Evolutionary conservation across 1,139 yeast species (phyloP), one percentile per base, ranked within the genome.

Genomic region (Blastobotrys elegans): DNA sequence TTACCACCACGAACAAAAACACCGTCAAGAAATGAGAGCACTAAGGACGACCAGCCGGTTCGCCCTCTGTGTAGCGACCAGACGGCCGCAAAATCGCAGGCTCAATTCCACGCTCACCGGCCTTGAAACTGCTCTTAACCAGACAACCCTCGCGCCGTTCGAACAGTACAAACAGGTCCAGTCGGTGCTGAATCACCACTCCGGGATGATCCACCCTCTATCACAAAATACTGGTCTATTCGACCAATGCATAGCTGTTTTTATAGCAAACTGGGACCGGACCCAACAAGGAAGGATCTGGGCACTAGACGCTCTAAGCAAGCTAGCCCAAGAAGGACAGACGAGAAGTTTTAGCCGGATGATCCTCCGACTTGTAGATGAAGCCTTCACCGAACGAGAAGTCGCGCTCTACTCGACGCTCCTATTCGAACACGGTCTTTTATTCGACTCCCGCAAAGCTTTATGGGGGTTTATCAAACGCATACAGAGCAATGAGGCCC

Each of bases 361-460:
- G 13, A 46, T 27, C 30, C 40, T 11, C 22, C 32, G 26, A 11
- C 34, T 40, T 16, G 22, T 46, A 2, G 29, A 24, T 21, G 11
- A 22, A 14, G 45, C 26, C 5, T 40, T 43, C 36, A 40, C 45
- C 1, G 39, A 35, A 4, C 26, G 36, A 7, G 46, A 46, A 18
- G 26, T 48, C 6, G n/a, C 35, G 24, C 22, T 41, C n/a, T 48
- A 41, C 34, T 17, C 26, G 14, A 30, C 33, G n/a, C 37, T 36
- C 2, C 29, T 48, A 26, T 30, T 27, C 16, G 16, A 16, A 2
- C 17, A 36, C 24, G 43, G 47, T 2, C 39, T 27, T 2, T 10
- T 11, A 13, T 24, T 13, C 24, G 2, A n/a, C 13, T 16, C 33
- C 2, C 20, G 46, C 17, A 11, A 17, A 7, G 20, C 46, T 7